Conservation (phyloP, 1,284 basidiomycete genomes). For the Cystobasidium pallidum region DNA sequence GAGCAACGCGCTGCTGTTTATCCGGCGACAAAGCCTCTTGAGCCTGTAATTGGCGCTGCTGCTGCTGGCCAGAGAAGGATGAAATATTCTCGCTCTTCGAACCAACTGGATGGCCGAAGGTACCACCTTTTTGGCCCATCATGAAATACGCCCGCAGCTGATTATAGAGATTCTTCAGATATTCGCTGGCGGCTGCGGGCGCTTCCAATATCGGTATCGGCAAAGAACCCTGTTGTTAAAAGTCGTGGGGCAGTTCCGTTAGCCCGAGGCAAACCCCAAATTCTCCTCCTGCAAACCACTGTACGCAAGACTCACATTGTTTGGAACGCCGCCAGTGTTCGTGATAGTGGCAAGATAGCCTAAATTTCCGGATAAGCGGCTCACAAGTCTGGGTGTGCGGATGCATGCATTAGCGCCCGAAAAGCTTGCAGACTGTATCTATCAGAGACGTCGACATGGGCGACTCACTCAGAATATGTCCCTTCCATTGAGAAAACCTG, state of each 20-base stretch:
- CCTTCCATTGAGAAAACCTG: conserved; percentile 29
- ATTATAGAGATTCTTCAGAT: conserved; percentile 17
- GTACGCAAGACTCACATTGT: conserved; percentile 7
- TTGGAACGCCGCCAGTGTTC: conserved; percentile 4
- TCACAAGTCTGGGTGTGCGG: conserved; percentile 21
- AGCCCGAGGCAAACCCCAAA: too few relatives aligned
- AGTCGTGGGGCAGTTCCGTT: too few relatives aligned
- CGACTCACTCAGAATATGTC: conserved; percentile 31
- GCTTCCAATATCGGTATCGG: conserved; percentile 28
- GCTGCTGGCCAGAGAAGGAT: conserved; percentile 11
- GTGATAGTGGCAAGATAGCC: conserved; percentile 41
- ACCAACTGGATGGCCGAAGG: neutral
- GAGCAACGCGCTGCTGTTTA: conserved; percentile 4
- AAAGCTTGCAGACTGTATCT: neutral
- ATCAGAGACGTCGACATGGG: neutral
- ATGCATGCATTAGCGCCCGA: neutral
- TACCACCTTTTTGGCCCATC: conserved; percentile 36
- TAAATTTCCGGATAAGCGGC: conserved; percentile 37
- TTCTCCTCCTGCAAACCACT: too few relatives aligned
- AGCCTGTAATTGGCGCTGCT: neutral
- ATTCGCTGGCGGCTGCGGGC: conserved; percentile 18
- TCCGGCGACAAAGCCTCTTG: neutral
- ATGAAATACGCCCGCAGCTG: conserved; percentile 26
- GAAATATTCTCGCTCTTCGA: conserved; percentile 19
- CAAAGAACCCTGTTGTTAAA: conserved; percentile 10